Evolutionary conservation across 306 rosid genomes (phyloP), one percentile per base, ranked within the genome.

Genomic region (Adenanthera pavonina): DNA sequence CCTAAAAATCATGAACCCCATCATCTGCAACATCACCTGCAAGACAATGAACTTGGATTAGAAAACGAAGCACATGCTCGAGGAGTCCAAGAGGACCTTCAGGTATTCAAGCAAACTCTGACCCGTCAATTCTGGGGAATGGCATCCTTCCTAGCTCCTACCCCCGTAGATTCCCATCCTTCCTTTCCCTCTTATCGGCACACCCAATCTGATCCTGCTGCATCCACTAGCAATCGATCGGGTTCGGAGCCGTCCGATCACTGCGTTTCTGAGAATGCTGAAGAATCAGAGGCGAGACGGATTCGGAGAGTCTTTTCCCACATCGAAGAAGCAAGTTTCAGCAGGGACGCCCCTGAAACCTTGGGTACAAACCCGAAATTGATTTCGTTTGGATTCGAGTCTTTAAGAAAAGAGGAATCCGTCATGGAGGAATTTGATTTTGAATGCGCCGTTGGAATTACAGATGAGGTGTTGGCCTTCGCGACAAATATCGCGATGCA

Each of bases 401-500:
- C 85, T 5, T 85, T 78, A 36, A 82, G 69, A n/a, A 86, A 83
- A 7, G 81, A n/a, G 34, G 88, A 80, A 9, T 57, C 16, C 19
- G 61, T 16, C 46, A 17, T 56, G 75, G 88, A 80, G 69, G 92
- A 84, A 73, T 68, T 34, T 38, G 76, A 30, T 59, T 15, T 81
- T 38, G 86, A 51, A 51, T 41, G 46, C n/a, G 92, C 83, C 3
- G 85, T 92, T 61, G 98, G 97, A 70, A 85, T 95, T 57, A 95
- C 98, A 8, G 97, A 92, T 8, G 99, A 95, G 89, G 99, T 92
- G 0, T 74, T 95, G 85, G 77, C 91, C 8, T 95, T 95, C 79
- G 98, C 97, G 5, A 81, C 85, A 74, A 95, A 95, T 71, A 95
- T 95, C 62, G 94, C 96, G 15, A 95, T 93, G 99, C 98, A 95